Evolutionary conservation across 345 rosid species (phyloP), one percentile per base, ranked within the genome.

Genomic region (Punica granatum): DNA sequence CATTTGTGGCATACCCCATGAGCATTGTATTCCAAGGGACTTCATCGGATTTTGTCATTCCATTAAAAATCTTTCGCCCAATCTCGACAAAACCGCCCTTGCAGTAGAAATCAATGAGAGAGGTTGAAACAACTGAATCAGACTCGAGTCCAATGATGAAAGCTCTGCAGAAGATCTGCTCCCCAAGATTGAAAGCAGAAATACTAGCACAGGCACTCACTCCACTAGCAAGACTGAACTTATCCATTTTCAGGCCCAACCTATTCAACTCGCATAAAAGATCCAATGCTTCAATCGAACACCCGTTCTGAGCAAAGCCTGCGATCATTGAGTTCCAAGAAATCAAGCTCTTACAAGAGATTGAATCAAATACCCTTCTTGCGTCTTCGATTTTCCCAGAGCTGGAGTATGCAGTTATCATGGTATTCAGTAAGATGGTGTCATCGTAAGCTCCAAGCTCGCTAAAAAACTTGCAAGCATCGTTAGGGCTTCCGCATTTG

Each of bases 321-420:
- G 77, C 83, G 1, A 83, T 78, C 86, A 90, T 90, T 30, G 98
- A 87, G 77, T 92, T 92, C 97, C 97, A 92, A 13, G 98, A 90
- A 67, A 90, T 81, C 83, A 88, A 77, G 72, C 85, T 90, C 77
- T 77, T 90, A 35, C 34, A 63, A 35, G 83, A 76, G 68, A 87
- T 88, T 31, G 72, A 82, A 53, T 73, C 71, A 65, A 90, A 92
- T 21, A 88, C 21, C 48, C 66, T n/a, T 39, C 23, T 25, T 3
- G 98, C 96, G 61, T 87, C 92, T 44, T 85, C 88, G 15, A 90
- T 67, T 81, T 86, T 82, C 61, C 97, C 97, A 13, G 84, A 87
- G 63, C 74, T 88, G 68, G 87, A 81, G 76, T 85, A 88, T 11
- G 82, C 76, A 1, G 88, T 85, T 81, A 90, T 83, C 98, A 92